A percentile compares a stretch with the other conserved stretches of the same genome.
Evolutionary conservation across 257 asterid genomes (phyloP).

Genomic region (Parsonsia alboflavescens): DNA sequence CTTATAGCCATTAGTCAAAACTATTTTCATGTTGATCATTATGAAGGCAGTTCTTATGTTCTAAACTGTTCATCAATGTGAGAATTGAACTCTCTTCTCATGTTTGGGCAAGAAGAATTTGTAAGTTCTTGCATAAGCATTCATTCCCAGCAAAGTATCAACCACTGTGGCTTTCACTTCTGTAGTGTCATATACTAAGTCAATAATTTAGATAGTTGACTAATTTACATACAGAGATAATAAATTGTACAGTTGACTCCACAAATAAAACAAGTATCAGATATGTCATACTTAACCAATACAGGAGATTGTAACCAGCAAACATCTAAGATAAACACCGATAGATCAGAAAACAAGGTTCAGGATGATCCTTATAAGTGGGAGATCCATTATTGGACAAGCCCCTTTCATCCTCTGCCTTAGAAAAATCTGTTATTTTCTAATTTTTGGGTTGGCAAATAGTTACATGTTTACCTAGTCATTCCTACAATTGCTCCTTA

Average conservation of each 20-base stretch:
- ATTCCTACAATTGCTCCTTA: background rate
- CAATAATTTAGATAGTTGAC: background rate
- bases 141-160: background rate
- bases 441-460: background rate
- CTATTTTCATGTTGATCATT: background rate
- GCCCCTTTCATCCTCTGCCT: background rate
- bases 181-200: background rate
- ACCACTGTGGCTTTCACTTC: background rate
- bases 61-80: conserved; percentile 1
- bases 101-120: background rate
- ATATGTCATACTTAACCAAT: background rate
- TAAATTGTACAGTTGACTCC: background rate
- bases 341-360: background rate
- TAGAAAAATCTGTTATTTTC: background rate
- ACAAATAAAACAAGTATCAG: background rate
- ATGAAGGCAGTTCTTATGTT: background rate
- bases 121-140: background rate
- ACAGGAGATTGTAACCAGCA: background rate
- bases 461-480: background rate
- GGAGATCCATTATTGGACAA: background rate
- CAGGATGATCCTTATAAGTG: background rate
- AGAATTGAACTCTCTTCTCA: background rate
- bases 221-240: background rate
- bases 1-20: background rate
- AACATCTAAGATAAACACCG: background rate